phyloP scores from a whole-genome alignment of 2,329 filamentous ascomycete species.

The Talaromyces marneffei region DNA sequence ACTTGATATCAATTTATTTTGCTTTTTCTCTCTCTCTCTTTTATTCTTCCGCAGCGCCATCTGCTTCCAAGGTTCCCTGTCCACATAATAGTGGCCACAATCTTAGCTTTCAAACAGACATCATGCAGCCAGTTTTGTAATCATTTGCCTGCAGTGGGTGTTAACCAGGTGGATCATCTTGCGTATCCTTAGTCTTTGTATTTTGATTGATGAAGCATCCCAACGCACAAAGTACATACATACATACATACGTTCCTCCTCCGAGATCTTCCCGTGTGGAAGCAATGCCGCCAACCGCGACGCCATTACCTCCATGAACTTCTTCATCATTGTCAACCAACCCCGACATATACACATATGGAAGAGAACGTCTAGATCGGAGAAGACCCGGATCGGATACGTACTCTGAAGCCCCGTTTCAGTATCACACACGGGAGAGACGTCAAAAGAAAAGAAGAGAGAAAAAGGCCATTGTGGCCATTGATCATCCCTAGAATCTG shows the following conservation, averaged over 20 bases:
- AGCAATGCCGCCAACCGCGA: conserved; percentile 9
- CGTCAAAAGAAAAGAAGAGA: background rate
- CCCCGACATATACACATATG: background rate
- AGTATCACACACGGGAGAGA: background rate
- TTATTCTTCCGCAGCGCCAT: background rate
- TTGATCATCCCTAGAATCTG: background rate
- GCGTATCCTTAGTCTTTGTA: background rate
- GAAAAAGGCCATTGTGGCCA: background rate
- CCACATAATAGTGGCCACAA: conserved; percentile 1
- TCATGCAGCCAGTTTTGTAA: conserved; percentile 6
- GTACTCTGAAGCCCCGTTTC: background rate
- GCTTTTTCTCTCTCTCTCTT: background rate
- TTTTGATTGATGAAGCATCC: conserved; percentile 6
- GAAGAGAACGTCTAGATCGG: background rate
- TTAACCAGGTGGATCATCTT: background rate
- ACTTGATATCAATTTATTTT: background rate
- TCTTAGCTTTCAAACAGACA: background rate
- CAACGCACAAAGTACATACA: background rate
- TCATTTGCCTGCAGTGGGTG: background rate
- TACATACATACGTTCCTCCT: background rate
- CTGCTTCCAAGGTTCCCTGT: background rate
- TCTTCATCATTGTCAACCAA: background rate
- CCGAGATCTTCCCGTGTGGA: background rate
- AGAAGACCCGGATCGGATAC: conserved; percentile 6
- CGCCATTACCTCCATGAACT: background rate